These are phyloP conservation scores for Septoria linicola DNA, from an alignment of 2,329 filamentous ascomycete genomes.

Conservation along the genomic window DNA sequence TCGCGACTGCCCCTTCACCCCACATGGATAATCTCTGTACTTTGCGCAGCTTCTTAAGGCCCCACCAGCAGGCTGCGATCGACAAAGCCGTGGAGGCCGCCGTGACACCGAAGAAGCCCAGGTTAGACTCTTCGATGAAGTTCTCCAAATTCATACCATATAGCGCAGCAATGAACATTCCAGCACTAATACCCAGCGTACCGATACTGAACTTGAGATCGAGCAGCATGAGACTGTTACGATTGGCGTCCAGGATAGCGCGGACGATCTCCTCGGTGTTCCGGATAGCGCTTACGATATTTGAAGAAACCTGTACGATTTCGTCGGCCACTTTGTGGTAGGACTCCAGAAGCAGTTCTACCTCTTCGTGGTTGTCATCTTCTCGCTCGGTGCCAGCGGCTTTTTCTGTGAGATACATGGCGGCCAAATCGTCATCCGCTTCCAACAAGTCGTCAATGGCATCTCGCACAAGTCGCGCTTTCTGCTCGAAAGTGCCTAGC, in stretches of 20 bases:
- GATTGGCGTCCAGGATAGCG: conserved; percentile 95
- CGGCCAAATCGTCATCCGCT: conserved; percentile 88
- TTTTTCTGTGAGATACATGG: conserved; percentile 95
- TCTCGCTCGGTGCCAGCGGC: conserved; percentile 68
- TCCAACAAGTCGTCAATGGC: conserved; percentile 94
- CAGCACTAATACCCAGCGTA: conserved; percentile 89
- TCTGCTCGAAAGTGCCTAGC: conserved; percentile 95
- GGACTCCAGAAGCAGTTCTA: conserved; percentile 94
- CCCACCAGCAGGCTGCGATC: conserved; percentile 76
- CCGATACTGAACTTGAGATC: conserved; percentile 96
- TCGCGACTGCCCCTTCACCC: conserved; percentile 52
- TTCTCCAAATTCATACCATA: conserved; percentile 99
- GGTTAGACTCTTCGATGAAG: conserved; percentile 90
- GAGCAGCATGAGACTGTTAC: conserved; percentile 95
- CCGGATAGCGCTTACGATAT: conserved; percentile 87
- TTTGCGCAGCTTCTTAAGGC: conserved; percentile 76
- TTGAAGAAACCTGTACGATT: conserved; percentile 92
- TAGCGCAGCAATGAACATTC: conserved; percentile 94
- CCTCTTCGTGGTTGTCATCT: conserved; percentile 88
- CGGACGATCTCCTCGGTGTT: conserved; percentile 99
- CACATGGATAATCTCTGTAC: conserved; percentile 90
- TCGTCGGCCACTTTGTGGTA: conserved; percentile 98
- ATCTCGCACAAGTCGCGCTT: conserved; percentile 87
- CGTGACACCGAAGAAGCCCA: conserved; percentile 79
- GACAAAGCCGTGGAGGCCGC: conserved; percentile 69